Base-by-base conservation (phyloP, 306 rosid species). In the Abrus precatorius region DNA sequence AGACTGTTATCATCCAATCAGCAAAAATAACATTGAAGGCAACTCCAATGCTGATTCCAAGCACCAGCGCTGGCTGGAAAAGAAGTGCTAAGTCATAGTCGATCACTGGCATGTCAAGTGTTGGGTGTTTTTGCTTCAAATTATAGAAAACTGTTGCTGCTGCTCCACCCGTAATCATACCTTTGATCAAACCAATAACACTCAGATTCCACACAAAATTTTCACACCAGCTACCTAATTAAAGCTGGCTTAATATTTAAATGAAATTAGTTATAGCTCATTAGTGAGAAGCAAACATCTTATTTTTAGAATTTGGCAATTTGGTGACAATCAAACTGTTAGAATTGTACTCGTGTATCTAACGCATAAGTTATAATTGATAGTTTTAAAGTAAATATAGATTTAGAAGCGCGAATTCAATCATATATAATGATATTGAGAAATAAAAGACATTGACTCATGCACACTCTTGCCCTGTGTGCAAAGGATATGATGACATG, bases 141-240 rank as follows among this genome's bases (percentile, higher is more conserved):
- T 87, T 91, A 83, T 89, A 91, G 84, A 85, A 82, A 3, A 91
- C 95, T 2, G 90, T 80, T 64, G 91, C 84, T 28, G 87, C 95
- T 47, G 95, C 93, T 43, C 89, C 95, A 6, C 93, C 95, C 71
- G 87, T 91, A 6, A 91, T 85, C 95, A 89, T 91, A 74, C 90
- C 95, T 90, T 68, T 36, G 5, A 49, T 33, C 69, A 75, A 50
- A 34, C 49, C n/a, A 69, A 66, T 5, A 33, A 1, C 43, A 63
- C 7, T 32, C 56, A 71, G 7, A 62, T 28, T 29, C 69, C 63
- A 36, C 40, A 4, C 4, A 36, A 36, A 36, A 36, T 36, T 36
- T 36, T 0, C 40, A 2, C 40, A 36, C 4, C 2, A 36, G 3
- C 4, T 2, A 36, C 2, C 40, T 0, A 36, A 36, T 36, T 2